phyloP scores from a whole-genome alignment of 495 filamentous ascomycete genomes.

The Lophiotrema nucula region DNA sequence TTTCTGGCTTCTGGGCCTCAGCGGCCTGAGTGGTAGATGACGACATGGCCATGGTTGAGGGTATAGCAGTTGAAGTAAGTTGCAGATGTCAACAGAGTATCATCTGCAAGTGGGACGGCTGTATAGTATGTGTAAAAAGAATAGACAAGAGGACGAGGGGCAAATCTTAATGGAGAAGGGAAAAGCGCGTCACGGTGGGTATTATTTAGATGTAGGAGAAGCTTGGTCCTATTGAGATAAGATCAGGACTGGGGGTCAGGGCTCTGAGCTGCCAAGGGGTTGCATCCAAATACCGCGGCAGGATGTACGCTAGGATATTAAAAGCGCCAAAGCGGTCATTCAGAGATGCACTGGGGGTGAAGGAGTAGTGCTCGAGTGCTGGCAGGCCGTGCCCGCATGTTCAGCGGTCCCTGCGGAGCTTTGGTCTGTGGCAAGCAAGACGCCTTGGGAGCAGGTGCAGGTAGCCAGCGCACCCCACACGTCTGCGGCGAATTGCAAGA shows the following conservation, averaged over 20 bases:
- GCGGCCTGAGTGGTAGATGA: conserved; percentile 26
- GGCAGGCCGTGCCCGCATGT: conserved; percentile 19
- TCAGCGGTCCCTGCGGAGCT: conserved; percentile 14
- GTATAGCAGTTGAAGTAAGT: conserved; percentile 11
- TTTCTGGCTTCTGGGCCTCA: conserved; percentile 24
- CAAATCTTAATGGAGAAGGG: conserved; percentile 27
- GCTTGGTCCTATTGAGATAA: conserved; percentile 27
- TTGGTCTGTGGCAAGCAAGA: conserved; percentile 26
- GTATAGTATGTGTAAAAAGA: conserved; percentile 26
- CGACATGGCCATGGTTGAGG: conserved; percentile 22
- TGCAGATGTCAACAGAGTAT: conserved; percentile 18
- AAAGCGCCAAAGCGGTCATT: conserved; percentile 12
- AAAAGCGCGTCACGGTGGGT: conserved; percentile 29
- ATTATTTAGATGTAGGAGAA: conserved; percentile 28
- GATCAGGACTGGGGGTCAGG: conserved; percentile 22
- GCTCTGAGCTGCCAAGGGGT: conserved; percentile 26
- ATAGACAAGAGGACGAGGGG: conserved; percentile 25
- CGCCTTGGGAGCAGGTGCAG: conserved; percentile 23
- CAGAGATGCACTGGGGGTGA: conserved; percentile 14
- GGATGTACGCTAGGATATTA: conserved; percentile 29
- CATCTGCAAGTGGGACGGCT: conserved; percentile 23
- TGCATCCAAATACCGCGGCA: conserved; percentile 28
- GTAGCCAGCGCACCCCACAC: conserved; percentile 28
- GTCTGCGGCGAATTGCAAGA: conserved; percentile 16
- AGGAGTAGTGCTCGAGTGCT: conserved; percentile 2